These are phyloP conservation scores for Amphirosellinia nigrospora DNA, from an alignment of 495 filamentous ascomycete species.

Conservation along the genomic window DNA sequence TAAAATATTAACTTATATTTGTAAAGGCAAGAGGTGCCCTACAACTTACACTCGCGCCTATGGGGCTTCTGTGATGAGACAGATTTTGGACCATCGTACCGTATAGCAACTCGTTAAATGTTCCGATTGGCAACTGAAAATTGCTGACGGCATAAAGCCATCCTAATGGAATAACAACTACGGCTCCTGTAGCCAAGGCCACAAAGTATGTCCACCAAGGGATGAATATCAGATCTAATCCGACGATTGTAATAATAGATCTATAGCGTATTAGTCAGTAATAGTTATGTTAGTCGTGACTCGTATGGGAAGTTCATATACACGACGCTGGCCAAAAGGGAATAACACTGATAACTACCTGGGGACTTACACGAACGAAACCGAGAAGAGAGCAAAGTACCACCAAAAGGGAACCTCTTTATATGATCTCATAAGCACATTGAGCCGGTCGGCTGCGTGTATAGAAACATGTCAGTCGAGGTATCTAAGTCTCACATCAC, in stretches of 20 bases:
- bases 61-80: conserved; percentile 53
- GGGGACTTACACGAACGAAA: conserved; percentile 48
- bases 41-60: conserved; percentile 52
- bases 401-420: conserved; percentile 63
- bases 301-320: neutral
- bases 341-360: neutral
- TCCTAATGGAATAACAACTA: conserved; percentile 59
- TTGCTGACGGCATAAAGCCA: conserved; percentile 64
- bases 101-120: conserved; percentile 63
- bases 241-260: conserved; percentile 54
- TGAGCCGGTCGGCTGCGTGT: conserved; percentile 60
- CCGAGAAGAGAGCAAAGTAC: conserved; percentile 56
- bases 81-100: conserved; percentile 62
- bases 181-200: conserved; percentile 54
- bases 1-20: conserved; percentile 1
- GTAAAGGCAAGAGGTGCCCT: neutral
- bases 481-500: too few species aligned
- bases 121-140: conserved; percentile 59
- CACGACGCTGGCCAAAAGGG: neutral
- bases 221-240: conserved; percentile 58
- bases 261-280: neutral
- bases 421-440: conserved; percentile 60
- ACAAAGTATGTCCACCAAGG: conserved; percentile 64
- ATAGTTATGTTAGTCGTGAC: neutral
- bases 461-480: too few species aligned